Conservation (phyloP, 805 yeast species). For the Candida vaughaniae region DNA sequence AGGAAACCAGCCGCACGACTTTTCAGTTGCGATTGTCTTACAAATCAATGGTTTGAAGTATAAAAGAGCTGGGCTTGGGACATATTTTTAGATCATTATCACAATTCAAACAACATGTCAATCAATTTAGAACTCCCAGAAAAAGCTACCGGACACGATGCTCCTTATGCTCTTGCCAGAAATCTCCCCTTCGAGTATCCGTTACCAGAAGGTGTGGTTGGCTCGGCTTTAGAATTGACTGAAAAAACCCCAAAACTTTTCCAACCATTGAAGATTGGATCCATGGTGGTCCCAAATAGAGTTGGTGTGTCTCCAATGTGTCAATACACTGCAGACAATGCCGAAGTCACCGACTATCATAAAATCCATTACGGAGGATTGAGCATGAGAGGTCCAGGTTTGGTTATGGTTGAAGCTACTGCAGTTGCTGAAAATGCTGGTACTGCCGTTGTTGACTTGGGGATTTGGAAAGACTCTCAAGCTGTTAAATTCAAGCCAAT, state of each 20-base stretch:
- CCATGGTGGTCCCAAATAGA: constrained; percentile 46
- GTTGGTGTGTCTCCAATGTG: constrained; percentile 60
- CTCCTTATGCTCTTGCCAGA: constrained; percentile 9
- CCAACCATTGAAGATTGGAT: constrained; percentile 42
- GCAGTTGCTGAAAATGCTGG: constrained; percentile 42
- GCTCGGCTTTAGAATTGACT: constrained; percentile 8
- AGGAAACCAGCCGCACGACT: no score
- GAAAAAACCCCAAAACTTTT: constrained; percentile 37
- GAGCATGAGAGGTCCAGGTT: constrained; percentile 50
- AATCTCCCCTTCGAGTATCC: constrained; percentile 13
- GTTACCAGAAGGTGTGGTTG: constrained; percentile 10
- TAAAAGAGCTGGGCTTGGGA: no score
- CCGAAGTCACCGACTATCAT: constrained; percentile 47
- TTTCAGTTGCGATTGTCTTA: no score
- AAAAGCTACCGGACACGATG: constrained; percentile 3
- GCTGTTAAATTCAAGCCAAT: constrained; percentile 39
- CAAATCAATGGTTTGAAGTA: no score
- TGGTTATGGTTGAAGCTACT: constrained; percentile 47
- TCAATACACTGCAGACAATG: constrained; percentile 45
- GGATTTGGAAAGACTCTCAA: constrained; percentile 51
- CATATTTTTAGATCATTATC: no score
- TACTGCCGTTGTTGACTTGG: constrained; percentile 45
- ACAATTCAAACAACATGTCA: no score
- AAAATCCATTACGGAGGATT: constrained; percentile 48
- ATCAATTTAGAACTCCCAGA: constrained; percentile 3